Evolutionary conservation across 306 rosid genomes (phyloP).

Genomic region (Rosa multiflora): DNA sequence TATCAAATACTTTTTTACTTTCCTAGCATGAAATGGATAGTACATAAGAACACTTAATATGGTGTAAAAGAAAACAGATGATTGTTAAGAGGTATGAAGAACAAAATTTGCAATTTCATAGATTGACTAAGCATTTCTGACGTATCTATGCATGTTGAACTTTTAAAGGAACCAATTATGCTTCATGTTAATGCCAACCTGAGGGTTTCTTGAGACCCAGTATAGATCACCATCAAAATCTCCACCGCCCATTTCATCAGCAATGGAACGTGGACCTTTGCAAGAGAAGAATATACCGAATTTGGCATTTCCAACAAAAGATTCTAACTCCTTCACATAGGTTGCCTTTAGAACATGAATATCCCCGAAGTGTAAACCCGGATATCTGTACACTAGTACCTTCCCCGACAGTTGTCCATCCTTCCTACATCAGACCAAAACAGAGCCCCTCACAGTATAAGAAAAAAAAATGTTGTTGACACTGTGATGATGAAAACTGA

Average conservation of each 20-base stretch:
- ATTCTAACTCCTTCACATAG: slow-evolving; percentile 41
- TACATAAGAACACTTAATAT: not conserved
- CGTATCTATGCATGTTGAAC: not conserved
- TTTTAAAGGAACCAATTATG: not conserved
- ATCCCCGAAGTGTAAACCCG: slow-evolving; percentile 84
- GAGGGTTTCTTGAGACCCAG: slow-evolving; percentile 73
- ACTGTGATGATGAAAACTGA: not conserved
- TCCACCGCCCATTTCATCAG: slow-evolving; percentile 83
- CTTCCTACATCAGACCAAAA: slow-evolving; percentile 33
- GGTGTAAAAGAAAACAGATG: not conserved
- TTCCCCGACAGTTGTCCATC: slow-evolving; percentile 64
- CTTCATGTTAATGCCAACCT: slow-evolving; percentile 37
- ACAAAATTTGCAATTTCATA: too few relatives aligned
- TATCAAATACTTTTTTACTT: not conserved
- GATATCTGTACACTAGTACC: slow-evolving; percentile 75
- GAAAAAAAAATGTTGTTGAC: not conserved
- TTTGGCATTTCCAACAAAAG: slow-evolving; percentile 62
- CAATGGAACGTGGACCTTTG: slow-evolving; percentile 72
- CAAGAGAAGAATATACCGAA: slow-evolving; percentile 72
- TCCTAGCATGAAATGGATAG: not conserved
- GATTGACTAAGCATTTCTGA: too few relatives aligned
- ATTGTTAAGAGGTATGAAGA: too few relatives aligned
- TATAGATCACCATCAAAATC: slow-evolving; percentile 89
- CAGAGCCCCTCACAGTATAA: not conserved
- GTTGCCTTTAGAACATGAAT: slow-evolving; percentile 62